Evolutionary conservation across 805 yeast genomes (phyloP), one percentile per base, ranked within the genome.

Genomic region (Naumovozyma dairenensis): DNA sequence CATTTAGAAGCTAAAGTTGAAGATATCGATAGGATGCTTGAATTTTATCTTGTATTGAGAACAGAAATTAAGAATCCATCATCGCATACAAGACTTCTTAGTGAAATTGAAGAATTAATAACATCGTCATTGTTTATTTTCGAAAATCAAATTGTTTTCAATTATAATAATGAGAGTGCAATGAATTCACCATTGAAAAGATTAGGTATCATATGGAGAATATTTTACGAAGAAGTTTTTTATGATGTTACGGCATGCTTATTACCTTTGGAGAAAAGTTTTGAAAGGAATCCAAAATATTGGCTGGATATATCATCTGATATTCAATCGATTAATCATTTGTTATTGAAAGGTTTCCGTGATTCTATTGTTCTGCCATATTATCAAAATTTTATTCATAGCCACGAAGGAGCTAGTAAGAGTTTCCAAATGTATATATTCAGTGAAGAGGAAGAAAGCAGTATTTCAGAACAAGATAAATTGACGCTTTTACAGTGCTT

Each of bases 241-340:
- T 75, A 74, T 34, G 74, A 74, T 45, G 57, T 78, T 14, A 69
- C 75, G 38, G 80, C 80, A 0, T 67, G 75, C 0, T 67, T 80
- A 31, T 43, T 76, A 21, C 87, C 87, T 0, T 46, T 80, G 16
- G 65, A 57, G 5, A 37, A 37, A 2, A 53, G 49, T 31, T 53
- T 53, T 6, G 48, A 38, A 20, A 30, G 34, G 3, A 44, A 52
- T 26, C 39, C 43, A 10, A 40, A 37, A 18, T 53, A 49, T 33
- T 57, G 65, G 66, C 37, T 50, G 16, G 57, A 48, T 20, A 28
- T 13, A 20, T 32, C 33, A n/a, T 17, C 33, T 19, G 29, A 46
- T 22, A 25, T 38, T n/a, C 30, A 57, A 6, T 56, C 67, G 2
- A 60, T 68, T 2, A 62, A 63, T 31, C 60, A 62, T 29, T 36